Evolutionary conservation across 1,284 basidiomycete species (phyloP).

Genomic region (Hypsizygus ulmarius): DNA sequence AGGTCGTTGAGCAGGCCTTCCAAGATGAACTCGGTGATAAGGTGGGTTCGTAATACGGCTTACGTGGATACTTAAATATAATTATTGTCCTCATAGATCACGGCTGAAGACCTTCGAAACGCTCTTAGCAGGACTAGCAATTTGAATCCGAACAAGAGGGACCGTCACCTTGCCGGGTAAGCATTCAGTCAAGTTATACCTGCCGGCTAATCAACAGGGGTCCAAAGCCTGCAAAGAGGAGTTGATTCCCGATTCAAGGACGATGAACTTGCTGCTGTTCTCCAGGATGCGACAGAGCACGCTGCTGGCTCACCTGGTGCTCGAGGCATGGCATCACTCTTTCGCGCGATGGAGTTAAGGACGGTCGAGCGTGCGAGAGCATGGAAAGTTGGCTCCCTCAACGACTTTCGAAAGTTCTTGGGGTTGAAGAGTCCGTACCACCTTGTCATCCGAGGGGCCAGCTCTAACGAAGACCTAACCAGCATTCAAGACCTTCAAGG

Average conservation of each 20-base stretch:
- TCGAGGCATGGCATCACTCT: slow-evolving; percentile 1
- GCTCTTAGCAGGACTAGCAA: neutral
- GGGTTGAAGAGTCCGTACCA: slow-evolving; percentile 17
- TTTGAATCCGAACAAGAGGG: slow-evolving; percentile 10
- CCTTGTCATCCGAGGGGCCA: too few relatives aligned
- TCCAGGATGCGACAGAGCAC: slow-evolving; percentile 17
- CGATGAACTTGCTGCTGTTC: slow-evolving; percentile 16
- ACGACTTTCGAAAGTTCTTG: slow-evolving; percentile 18
- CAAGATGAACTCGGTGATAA: slow-evolving; percentile 2
- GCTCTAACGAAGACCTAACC: neutral
- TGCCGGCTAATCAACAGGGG: neutral
- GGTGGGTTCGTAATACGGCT: neutral
- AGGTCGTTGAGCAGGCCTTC: slow-evolving; percentile 4
- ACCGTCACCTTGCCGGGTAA: slow-evolving; percentile 15
- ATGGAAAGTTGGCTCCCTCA: slow-evolving; percentile 19
- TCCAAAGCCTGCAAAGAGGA: slow-evolving; percentile 8
- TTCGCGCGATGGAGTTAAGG: slow-evolving; percentile 8
- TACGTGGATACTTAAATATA: neutral
- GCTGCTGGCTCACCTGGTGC: slow-evolving; percentile 12
- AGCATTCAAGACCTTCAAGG: slow-evolving; percentile 19
- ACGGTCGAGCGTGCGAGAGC: slow-evolving; percentile 16
- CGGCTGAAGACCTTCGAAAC: slow-evolving; percentile 1
- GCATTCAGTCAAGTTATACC: neutral
- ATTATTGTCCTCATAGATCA: neutral
- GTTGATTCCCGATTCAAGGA: slow-evolving; percentile 16